These are phyloP conservation scores for Dioscorea alata DNA, from an alignment of 106 monocot species.

Conservation along the genomic window DNA sequence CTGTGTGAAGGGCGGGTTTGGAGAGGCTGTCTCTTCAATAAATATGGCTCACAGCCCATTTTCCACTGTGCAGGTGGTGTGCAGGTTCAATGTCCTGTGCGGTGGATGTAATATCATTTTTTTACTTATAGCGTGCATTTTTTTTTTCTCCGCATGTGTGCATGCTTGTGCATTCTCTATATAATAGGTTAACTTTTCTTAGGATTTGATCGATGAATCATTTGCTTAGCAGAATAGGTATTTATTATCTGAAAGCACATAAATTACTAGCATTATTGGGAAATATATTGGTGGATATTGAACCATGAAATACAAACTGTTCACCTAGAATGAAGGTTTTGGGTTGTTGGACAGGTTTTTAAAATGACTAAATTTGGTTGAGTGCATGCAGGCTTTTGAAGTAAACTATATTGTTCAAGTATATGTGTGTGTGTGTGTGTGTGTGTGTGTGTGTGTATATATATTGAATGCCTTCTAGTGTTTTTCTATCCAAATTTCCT, in stretches of 20 bases:
- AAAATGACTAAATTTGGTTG: no score
- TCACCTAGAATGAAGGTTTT: no score
- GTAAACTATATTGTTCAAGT: no score
- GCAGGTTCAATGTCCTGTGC: slow-evolving; percentile 42
- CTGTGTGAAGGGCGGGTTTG: background rate
- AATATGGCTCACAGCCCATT: slow-evolving; percentile 34
- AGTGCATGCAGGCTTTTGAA: no score
- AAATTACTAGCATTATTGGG: background rate
- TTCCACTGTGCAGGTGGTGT: slow-evolving; percentile 53
- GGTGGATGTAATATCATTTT: slow-evolving; percentile 13
- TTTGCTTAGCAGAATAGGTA: background rate
- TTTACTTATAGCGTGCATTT: background rate
- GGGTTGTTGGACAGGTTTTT: no score
- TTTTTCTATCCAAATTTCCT: no score
- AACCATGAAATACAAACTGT: no score
- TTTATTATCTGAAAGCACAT: background rate
- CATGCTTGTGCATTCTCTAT: background rate
- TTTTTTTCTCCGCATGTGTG: background rate
- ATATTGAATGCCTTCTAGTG: no score
- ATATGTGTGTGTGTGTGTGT: no score
- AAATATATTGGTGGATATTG: no score
- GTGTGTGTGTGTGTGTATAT: no score
- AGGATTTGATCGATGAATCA: background rate
- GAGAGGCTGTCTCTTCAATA: slow-evolving; percentile 3
- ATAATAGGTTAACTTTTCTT: background rate